phyloP scores from a whole-genome alignment of 2,329 filamentous ascomycete genomes.

The Exophiala viscosa region DNA sequence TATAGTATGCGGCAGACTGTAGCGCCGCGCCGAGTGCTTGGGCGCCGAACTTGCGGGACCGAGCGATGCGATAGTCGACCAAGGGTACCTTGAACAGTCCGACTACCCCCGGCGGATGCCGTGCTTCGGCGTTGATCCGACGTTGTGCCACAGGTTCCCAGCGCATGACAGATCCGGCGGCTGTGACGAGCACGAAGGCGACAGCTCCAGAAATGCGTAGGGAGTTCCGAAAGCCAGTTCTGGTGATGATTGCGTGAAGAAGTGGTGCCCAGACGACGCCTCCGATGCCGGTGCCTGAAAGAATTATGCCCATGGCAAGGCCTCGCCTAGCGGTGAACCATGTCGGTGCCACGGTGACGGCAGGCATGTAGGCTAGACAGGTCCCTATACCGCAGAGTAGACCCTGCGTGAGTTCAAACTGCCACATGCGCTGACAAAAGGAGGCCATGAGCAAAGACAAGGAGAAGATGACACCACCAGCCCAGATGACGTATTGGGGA shows the following conservation, averaged over 20 bases:
- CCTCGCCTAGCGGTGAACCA: conserved; percentile 58
- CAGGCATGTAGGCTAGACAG: conserved; percentile 58
- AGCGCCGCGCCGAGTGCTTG: conserved; percentile 35
- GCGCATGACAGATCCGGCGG: conserved; percentile 28
- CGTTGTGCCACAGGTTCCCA: conserved; percentile 32
- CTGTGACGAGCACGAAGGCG: conserved; percentile 28
- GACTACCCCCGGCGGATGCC: neutral
- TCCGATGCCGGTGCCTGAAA: conserved; percentile 57
- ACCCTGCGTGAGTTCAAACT: conserved; percentile 58
- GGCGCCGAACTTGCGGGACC: conserved; percentile 34
- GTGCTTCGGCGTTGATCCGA: conserved; percentile 14
- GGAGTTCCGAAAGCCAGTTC: conserved; percentile 36
- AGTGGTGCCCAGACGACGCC: conserved; percentile 51
- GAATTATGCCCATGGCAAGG: conserved; percentile 57
- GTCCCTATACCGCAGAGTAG: conserved; percentile 60
- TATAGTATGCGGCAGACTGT: conserved; percentile 37
- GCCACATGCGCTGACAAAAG: conserved; percentile 51
- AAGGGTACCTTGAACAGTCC: conserved; percentile 29
- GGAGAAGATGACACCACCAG: conserved; percentile 34
- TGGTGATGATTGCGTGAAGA: conserved; percentile 30
- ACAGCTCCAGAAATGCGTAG: conserved; percentile 34
- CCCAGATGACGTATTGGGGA: conserved; percentile 30
- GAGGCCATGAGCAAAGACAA: conserved; percentile 33
- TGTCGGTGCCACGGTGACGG: conserved; percentile 54
- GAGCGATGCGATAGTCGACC: conserved; percentile 34